Evolutionary conservation across 1,284 basidiomycete genomes (phyloP).

Genomic region (Apiotrichum porosum): DNA sequence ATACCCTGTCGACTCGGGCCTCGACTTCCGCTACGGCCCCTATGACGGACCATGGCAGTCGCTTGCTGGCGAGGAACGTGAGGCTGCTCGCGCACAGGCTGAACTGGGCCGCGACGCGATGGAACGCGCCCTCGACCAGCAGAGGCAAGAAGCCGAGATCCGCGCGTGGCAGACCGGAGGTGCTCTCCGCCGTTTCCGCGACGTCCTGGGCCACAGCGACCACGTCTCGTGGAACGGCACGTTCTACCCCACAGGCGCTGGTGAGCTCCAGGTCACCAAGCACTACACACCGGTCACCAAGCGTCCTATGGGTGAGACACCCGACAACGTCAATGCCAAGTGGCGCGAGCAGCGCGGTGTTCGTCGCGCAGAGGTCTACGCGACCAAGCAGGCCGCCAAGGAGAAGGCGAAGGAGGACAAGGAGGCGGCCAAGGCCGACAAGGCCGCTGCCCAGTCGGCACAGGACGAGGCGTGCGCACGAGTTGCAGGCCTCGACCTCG

Average conservation of each 20-base stretch:
- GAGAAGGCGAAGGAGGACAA: neutral
- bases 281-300: conserved; percentile 65
- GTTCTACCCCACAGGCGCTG: conserved; percentile 68
- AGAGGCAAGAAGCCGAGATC: conserved; percentile 43
- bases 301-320: conserved; percentile 63
- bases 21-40: conserved; percentile 65
- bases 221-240: neutral
- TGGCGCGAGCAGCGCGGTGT: conserved; percentile 55
- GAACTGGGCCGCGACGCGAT: conserved; percentile 33
- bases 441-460: neutral
- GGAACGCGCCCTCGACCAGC: conserved; percentile 32
- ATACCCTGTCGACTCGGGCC: conserved; percentile 61
- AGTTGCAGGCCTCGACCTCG: neutral
- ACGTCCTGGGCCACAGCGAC: conserved; percentile 8
- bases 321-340: conserved; percentile 68
- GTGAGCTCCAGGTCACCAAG: conserved; percentile 57
- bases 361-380: conserved; percentile 13
- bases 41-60: conserved; percentile 43
- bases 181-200: conserved; percentile 24
- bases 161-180: conserved; percentile 60
- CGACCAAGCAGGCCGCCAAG: conserved; percentile 4
- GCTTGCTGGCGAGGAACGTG: conserved; percentile 15
- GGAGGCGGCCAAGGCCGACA: neutral
- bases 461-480: conserved; percentile 6
- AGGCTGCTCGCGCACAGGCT: conserved; percentile 13